Conservation (phyloP, 768 basidiomycete genomes). For the Gymnopilus dilepis region DNA sequence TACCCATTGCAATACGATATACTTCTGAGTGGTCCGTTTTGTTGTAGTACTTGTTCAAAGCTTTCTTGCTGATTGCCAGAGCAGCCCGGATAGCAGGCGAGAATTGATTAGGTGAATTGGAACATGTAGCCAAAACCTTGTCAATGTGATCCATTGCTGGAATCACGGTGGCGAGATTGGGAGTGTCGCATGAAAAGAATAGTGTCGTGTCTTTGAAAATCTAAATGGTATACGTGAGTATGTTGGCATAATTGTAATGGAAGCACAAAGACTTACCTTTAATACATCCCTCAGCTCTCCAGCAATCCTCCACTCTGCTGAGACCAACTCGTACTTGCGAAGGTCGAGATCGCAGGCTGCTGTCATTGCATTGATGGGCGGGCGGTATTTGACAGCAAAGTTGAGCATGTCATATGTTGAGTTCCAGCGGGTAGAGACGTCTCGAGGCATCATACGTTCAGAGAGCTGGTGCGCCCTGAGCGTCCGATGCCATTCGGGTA, state of each 20-base stretch:
- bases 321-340: constrained; percentile 26
- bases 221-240: too few species aligned
- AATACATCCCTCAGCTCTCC: constrained; percentile 35
- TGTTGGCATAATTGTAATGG: neutral
- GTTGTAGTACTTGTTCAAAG: constrained; percentile 25
- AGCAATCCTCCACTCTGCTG: constrained; percentile 37
- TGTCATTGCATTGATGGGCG: constrained; percentile 35
- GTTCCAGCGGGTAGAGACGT: constrained; percentile 45
- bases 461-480: constrained; percentile 22
- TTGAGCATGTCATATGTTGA: constrained; percentile 43
- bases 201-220: constrained; percentile 12
- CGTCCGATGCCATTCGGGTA: constrained; percentile 22
- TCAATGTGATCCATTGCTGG: constrained; percentile 24
- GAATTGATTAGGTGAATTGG: neutral
- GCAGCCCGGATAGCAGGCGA: constrained; percentile 12
- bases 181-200: constrained; percentile 17
- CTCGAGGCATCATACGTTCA: constrained; percentile 35
- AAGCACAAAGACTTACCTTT: constrained; percentile 27
- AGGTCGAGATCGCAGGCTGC: constrained; percentile 23
- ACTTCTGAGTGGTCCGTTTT: constrained; percentile 25
- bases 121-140: constrained; percentile 6
- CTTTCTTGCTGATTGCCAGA: constrained; percentile 17
- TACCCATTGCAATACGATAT: constrained; percentile 26
- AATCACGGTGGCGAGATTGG: constrained; percentile 18
- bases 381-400: constrained; percentile 33